Evolutionary conservation across 192 early-diverging fungal genomes (phyloP).

Genomic region (Ambispora gerdemannii): DNA sequence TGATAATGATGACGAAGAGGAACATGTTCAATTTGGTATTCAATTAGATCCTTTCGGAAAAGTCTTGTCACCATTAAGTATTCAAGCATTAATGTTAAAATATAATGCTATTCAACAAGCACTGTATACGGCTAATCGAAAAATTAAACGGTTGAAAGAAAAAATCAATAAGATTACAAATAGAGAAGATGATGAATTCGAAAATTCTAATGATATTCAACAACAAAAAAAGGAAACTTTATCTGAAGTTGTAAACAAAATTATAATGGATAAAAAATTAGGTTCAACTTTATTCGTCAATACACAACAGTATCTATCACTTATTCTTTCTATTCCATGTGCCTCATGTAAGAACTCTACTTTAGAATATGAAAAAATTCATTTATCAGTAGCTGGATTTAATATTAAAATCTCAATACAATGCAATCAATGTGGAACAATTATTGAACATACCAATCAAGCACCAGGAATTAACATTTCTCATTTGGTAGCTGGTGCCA

Average conservation of each 20-base stretch:
- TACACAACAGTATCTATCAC: neutral
- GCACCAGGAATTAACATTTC: neutral
- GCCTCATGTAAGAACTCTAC: neutral
- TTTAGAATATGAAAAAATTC: neutral
- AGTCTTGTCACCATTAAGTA: no score
- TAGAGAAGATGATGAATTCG: neutral
- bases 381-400: neutral
- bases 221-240: neutral
- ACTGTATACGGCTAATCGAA: neutral
- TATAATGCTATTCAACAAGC: neutral
- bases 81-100: no score
- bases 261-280: neutral
- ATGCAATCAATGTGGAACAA: neutral
- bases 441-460: neutral
- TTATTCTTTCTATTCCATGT: no score
- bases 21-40: neutral
- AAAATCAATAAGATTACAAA: neutral
- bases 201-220: neutral
- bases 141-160: neutral
- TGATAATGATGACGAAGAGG: no score
- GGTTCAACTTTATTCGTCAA: neutral
- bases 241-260: no score
- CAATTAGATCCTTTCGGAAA: neutral
- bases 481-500: neutral
- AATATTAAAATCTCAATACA: no score